A percentile compares a stretch with the other conserved stretches of the same genome.
Conservation (phyloP, 805 yeast species). For the Spathaspora arborariae region DNA sequence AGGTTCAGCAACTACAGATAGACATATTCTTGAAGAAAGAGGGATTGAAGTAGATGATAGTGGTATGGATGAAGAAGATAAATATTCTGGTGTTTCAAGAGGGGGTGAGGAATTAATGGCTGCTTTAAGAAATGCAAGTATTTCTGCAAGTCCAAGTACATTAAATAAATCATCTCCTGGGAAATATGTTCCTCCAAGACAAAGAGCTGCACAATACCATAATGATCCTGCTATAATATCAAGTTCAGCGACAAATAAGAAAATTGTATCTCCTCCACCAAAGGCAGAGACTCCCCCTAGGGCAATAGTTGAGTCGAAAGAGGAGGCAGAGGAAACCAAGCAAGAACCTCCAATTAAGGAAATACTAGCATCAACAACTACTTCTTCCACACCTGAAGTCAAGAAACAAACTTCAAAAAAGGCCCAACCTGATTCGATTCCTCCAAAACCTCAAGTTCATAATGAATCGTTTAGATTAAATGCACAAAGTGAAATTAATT, state of each 20-base stretch:
- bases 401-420: constrained; percentile 4
- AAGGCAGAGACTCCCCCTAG: background rate
- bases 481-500: constrained; percentile 62
- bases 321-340: no score
- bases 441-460: constrained; percentile 25
- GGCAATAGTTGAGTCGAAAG: background rate
- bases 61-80: constrained; percentile 93
- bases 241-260: constrained; percentile 38
- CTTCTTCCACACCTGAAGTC: constrained; percentile 7
- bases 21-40: constrained; percentile 90
- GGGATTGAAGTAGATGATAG: constrained; percentile 74
- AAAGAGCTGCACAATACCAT: constrained; percentile 47
- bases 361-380: constrained; percentile 2
- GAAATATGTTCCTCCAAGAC: constrained; percentile 54
- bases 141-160: constrained; percentile 10
- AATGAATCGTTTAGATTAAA: constrained; percentile 41
- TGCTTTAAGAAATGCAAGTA: constrained; percentile 33
- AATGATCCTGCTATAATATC: constrained; percentile 68
- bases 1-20: constrained; percentile 60
- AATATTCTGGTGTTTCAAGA: constrained; percentile 87
- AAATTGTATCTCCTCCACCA: constrained; percentile 4
- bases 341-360: background rate
- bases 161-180: constrained; percentile 18
- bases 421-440: constrained; percentile 27
- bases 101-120: constrained; percentile 50